Evolutionary conservation across 768 basidiomycete species (phyloP).

Genomic region (Panellus pusillus): DNA sequence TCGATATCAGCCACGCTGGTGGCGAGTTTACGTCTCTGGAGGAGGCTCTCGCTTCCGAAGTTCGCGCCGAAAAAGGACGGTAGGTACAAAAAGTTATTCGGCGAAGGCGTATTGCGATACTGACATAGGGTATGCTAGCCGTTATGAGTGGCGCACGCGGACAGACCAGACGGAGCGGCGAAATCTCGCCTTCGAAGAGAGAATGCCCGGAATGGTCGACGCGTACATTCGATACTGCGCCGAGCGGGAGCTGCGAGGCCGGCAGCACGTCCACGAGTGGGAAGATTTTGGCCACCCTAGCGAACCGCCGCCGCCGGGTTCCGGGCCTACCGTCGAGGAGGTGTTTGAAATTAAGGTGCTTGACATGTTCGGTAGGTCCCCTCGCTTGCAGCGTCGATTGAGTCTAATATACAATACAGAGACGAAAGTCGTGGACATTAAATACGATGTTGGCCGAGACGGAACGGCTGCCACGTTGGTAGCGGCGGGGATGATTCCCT

Average conservation of each 20-base stretch:
- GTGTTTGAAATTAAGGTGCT: neutral
- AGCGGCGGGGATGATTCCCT: slow-evolving; percentile 11
- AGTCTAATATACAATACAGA: neutral
- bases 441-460: neutral
- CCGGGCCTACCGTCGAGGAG: neutral
- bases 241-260: neutral
- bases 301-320: too few species aligned
- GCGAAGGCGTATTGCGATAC: neutral
- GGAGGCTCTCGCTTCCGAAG: neutral
- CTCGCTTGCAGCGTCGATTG: neutral
- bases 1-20: slow-evolving; percentile 1
- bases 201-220: neutral
- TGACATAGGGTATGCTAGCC: neutral
- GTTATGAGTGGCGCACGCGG: neutral
- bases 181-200: neutral
- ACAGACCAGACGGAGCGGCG: neutral
- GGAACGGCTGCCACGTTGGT: slow-evolving; percentile 1
- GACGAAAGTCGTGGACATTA: neutral
- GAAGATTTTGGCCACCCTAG: too few species aligned
- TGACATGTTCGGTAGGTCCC: slow-evolving; percentile 1
- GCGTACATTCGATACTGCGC: neutral
- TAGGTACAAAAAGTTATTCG: neutral
- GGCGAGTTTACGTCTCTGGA: neutral
- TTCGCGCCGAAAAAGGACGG: too few species aligned
- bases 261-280: neutral